Evolutionary conservation across 441 rosid species (phyloP).

Genomic region (Euphorbia celastroides): DNA sequence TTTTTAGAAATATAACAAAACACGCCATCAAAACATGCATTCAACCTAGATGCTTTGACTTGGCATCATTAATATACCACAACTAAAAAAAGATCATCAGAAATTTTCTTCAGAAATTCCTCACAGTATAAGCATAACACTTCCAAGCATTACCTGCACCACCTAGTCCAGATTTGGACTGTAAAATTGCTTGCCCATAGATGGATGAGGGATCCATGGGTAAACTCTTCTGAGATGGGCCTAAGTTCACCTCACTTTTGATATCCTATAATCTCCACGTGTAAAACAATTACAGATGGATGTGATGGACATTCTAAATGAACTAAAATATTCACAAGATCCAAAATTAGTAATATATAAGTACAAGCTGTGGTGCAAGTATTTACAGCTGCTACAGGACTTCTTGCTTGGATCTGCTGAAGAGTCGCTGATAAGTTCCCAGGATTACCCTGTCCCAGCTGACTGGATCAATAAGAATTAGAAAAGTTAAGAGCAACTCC

Average conservation of each 20-base stretch:
- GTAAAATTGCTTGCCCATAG: slow-evolving; percentile 54
- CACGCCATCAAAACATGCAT: background rate
- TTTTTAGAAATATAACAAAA: too few species aligned
- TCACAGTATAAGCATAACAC: background rate
- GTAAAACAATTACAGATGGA: slow-evolving; percentile 20
- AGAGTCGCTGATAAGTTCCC: slow-evolving; percentile 48
- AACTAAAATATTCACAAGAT: background rate
- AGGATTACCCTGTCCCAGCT: slow-evolving; percentile 50
- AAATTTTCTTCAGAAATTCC: background rate
- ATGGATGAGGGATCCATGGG: slow-evolving; percentile 52
- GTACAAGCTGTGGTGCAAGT: slow-evolving; percentile 13
- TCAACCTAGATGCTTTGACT: background rate
- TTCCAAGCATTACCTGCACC: slow-evolving; percentile 23
- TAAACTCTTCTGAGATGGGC: slow-evolving; percentile 40
- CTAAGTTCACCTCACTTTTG: slow-evolving; percentile 46
- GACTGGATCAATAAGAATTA: slow-evolving; percentile 36
- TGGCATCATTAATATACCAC: background rate
- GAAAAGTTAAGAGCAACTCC: slow-evolving; percentile 14
- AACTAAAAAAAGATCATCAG: background rate
- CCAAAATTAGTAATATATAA: background rate
- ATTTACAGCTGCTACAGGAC: slow-evolving; percentile 35
- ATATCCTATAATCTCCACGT: slow-evolving; percentile 45
- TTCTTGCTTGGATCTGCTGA: slow-evolving; percentile 48
- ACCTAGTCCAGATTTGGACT: slow-evolving; percentile 50
- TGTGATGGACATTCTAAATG: background rate